Base-by-base conservation (phyloP, 768 basidiomycete species). In the Phaeotremella fagi region DNA sequence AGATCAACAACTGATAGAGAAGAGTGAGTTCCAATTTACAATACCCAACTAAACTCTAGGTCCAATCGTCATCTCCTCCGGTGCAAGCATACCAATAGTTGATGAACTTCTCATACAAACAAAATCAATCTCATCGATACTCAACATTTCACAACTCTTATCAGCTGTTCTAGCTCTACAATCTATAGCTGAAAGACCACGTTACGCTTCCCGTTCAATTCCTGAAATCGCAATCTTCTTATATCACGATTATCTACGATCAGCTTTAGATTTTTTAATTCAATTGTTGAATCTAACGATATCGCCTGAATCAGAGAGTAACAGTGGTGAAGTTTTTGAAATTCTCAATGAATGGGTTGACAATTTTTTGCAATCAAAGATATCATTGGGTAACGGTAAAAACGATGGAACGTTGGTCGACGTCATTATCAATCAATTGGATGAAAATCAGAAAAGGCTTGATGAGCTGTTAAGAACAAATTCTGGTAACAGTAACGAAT, bases 331-430 rank as follows among this genome's bases (percentile, higher is more conserved):
- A 24, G 52, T 62, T 1, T 60, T 61, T 37, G 64, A 71, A n/a
- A 37, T 27, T 3, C 28, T 67, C 14, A 50, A 52, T 22, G 64
- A 57, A n/a, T 66, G 59, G 59, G 55, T 68, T 4, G 52, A 55
- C 20, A 46, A 37, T 16, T 48, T 71, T 24, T 43, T 68, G 29
- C 47, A 23, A 12, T 53, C 50, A 2, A 50, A 54, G 15, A 47
- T 41, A 15, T 41, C 53, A 3, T 33, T 70, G 4, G 63, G 61
- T 4, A 29, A 53, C 18, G 59, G 59, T 4, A 60, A 52, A 37
- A 61, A 60, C 3, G 59, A 68, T 31, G 65, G 63, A 7, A 59
- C 59, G 4, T 36, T 71, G 33, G 62, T 64, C 9, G 69, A 68
- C 46, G 55, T 59, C 22, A 61, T 71, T n/a, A 47, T 71, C 12